Base-by-base conservation (phyloP, 1,139 yeast species). In the Debaryomyces sp. region DNA sequence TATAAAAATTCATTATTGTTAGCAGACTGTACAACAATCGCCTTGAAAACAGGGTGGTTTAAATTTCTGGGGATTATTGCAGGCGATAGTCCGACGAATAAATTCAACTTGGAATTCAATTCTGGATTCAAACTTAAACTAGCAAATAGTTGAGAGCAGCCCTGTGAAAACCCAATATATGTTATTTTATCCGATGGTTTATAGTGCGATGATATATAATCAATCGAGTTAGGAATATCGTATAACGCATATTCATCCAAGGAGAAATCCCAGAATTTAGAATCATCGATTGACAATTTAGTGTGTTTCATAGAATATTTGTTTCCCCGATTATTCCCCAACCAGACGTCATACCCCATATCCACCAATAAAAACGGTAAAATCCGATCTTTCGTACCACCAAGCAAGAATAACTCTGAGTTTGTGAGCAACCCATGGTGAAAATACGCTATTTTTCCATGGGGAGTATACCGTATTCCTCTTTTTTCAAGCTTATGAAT, bases 201-300 rank as follows among this genome's bases (percentile, higher is more conserved):
- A 47, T 63, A 62, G 42, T 50, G 52, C 9, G 54, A 47, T 27
- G 42, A 45, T 18, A 90, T 81, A 63, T 88, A 87, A 54, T 81
- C 80, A 12, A 90, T 77, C 5, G 87, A 76, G 55, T 85, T 82
- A 2, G 96, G 96, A 39, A 90, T 88, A 62, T 90, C 97, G 60
- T 79, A 87, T 53, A 86, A 67, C 2, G 96, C 95, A 67, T 87
- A 88, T 62, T 90, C 96, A 66, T 90, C 97, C 45, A 90, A 76
- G 22, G 92, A 84, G 58, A 87, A 90, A 66, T 89, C 82, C 97
- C 97, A 90, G 66, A 87, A 90, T 48, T 74, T 71, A 2, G 64
- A 55, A 13, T 79, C 78, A 12, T 70, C 64, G 1, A 85, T 79
- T 8, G 70, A 60, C 32, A 62, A 47, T 47, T 62, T 64, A 44